Percentiles rank a stretch among this genome's conserved stretches.
phyloP scores from a whole-genome alignment of 768 basidiomycete species.

The Tephrocybe rancida region DNA sequence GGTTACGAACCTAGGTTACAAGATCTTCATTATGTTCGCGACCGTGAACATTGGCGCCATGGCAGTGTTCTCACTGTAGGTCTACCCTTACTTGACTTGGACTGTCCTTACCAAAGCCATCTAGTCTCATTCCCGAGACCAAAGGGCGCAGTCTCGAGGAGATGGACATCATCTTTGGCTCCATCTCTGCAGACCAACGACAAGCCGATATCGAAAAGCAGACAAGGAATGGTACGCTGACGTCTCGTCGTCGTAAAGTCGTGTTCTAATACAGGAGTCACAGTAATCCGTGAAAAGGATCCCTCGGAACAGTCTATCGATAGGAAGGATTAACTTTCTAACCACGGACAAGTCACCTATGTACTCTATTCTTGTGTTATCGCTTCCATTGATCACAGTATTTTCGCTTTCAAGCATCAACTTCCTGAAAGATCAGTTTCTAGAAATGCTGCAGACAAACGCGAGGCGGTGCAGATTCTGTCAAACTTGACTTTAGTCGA shows the following conservation, averaged over 20 bases:
- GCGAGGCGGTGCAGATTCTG: no score
- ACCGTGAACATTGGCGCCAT: conserved; percentile 73
- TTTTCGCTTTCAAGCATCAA: no score
- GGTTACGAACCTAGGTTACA: conserved; percentile 62
- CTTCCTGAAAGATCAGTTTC: no score
- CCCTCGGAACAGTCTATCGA: neutral
- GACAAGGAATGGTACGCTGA: conserved; percentile 31
- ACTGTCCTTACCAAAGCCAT: neutral
- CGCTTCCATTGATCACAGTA: no score
- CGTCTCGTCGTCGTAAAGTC: neutral
- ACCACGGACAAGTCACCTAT: no score
- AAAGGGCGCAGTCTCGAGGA: conserved; percentile 59
- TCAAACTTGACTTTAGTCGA: no score
- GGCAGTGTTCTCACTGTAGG: conserved; percentile 66
- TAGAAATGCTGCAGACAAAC: no score
- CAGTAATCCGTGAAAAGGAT: neutral
- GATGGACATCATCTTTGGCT: conserved; percentile 57
- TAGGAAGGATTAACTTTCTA: neutral
- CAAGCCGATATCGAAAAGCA: conserved; percentile 52
- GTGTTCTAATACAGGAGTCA: neutral
- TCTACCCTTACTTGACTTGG: conserved; percentile 1
- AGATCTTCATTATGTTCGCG: conserved; percentile 77
- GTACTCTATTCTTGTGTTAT: no score
- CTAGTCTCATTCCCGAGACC: conserved; percentile 61
- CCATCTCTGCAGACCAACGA: conserved; percentile 57